Percentiles rank a stretch among this genome's conserved stretches.
Conservation (phyloP, 1,284 basidiomycete genomes). For the Trichosporon sp. region DNA sequence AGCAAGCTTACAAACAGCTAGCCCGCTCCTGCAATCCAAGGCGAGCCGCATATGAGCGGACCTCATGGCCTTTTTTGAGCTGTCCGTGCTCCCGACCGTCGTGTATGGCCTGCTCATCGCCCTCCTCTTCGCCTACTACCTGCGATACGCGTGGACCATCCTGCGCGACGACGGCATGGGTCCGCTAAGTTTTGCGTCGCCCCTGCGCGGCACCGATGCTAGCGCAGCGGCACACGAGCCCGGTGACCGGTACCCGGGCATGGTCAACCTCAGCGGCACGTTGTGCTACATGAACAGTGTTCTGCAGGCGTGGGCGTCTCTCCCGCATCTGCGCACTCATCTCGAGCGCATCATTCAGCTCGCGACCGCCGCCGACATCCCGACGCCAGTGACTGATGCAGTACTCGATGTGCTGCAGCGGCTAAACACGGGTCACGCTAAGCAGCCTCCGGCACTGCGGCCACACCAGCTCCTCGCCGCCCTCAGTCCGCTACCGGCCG, state of each 20-base stretch:
- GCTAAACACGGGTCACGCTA: conserved; percentile 69
- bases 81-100: conserved; percentile 15
- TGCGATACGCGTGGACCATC: conserved; percentile 4
- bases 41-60: neutral
- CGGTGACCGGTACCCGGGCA: conserved; percentile 67
- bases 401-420: conserved; percentile 71
- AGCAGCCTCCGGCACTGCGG: conserved; percentile 64
- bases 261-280: conserved; percentile 90
- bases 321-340: conserved; percentile 73
- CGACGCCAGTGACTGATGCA: conserved; percentile 78
- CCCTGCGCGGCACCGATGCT: neutral
- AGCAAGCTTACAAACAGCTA: neutral
- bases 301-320: conserved; percentile 82
- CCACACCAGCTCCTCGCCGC: conserved; percentile 72
- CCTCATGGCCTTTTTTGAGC: conserved; percentile 18
- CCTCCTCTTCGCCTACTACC: conserved; percentile 10
- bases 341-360: conserved; percentile 70
- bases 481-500: conserved; percentile 64
- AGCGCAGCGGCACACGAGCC: conserved; percentile 4
- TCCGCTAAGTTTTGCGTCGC: conserved; percentile 15
- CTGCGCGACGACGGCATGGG: conserved; percentile 11
- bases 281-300: conserved; percentile 96
- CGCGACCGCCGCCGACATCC: conserved; percentile 73
- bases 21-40: neutral
- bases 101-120: conserved; percentile 12